Base-by-base conservation (phyloP, 768 basidiomycete genomes). In the Dendrothele bispora region DNA sequence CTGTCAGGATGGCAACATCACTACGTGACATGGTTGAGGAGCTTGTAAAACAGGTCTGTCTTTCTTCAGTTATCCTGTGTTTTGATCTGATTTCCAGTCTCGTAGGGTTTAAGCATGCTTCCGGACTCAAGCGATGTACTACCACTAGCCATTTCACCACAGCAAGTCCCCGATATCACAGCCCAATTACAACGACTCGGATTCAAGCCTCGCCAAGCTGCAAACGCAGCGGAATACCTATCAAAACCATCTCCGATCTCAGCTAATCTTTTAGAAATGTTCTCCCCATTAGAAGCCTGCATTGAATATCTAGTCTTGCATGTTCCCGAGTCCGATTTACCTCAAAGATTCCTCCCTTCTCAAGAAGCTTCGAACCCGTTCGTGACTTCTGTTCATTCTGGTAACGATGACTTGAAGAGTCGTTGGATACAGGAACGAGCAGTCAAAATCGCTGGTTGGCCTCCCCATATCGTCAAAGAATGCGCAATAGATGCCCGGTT, bases 241-340 rank as follows among this genome's bases (percentile, higher is more conserved):
- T 77, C 81, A 4, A 55, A 66, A 14, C 71, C 82, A 12, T 86
- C 84, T 10, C 62, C 77, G 3, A 67, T 87, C n/a, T 70, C 81
- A 5, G 73, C 79, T 15, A 81, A 79, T 30, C 73, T 95, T 12
- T 70, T 93, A 27, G 65, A 61, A 6, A 71, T 79, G 5, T 63
- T 83, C 2, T 72, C 81, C 5, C 80, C 86, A 4, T 64, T 92
- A 12, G 84, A 92, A 60, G 89, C 91, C 0, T 82, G 83, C 43
- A 84, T 94, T 37, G 88, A 93, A 55, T 91, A 91, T 67, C 74
- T 97, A 3, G 75, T 95, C 37, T 73, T 95, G 18, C 81, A 90
- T 56, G 61, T 89, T 5, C 88, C 93, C 0, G 94, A 98, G 69
- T 86, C 89, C 48, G 93, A 95, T 56, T 76, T 97, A 4, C 95